Conservation (phyloP, 768 basidiomycete genomes). For the Peribolospora kevripleyi region DNA sequence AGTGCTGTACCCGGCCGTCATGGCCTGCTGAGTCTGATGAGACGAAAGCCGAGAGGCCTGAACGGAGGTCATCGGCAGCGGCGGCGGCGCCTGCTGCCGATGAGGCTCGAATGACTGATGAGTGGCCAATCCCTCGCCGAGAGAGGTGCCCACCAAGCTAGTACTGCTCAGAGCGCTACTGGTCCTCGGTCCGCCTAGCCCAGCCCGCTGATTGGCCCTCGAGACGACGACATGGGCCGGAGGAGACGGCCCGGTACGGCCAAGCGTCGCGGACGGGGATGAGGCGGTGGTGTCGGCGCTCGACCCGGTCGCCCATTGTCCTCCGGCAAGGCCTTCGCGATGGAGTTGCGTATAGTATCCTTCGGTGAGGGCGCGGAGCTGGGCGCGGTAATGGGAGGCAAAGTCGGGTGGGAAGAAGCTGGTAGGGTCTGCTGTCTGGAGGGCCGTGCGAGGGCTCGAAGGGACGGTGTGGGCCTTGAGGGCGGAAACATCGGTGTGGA, state of each 20-base stretch:
- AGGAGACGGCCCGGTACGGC: neutral
- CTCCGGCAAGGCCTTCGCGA: constrained; percentile 8
- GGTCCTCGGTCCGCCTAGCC: neutral
- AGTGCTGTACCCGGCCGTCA: too few species aligned
- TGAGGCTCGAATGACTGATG: too few species aligned
- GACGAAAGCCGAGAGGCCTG: too few species aligned
- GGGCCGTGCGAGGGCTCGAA: too few species aligned
- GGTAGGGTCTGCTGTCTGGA: too few species aligned
- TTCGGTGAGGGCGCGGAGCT: constrained; percentile 9
- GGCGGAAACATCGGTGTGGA: neutral
- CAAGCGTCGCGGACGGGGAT: neutral
- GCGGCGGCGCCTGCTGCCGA: too few species aligned
- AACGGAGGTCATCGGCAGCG: too few species aligned
- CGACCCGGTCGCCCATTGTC: neutral
- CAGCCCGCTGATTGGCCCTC: neutral
- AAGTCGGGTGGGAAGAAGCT: neutral
- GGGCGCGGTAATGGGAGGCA: constrained; percentile 7
- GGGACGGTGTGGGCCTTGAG: constrained; percentile 2
- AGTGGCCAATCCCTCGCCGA: too few species aligned
- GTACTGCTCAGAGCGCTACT: too few species aligned
- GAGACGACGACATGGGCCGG: neutral
- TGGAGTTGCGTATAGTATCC: constrained; percentile 12
- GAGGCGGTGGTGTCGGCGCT: neutral
- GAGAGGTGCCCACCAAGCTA: too few species aligned
- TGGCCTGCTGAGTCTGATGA: too few species aligned